Conservation (phyloP, 495 filamentous ascomycete species). For the Letharia columbiana region DNA sequence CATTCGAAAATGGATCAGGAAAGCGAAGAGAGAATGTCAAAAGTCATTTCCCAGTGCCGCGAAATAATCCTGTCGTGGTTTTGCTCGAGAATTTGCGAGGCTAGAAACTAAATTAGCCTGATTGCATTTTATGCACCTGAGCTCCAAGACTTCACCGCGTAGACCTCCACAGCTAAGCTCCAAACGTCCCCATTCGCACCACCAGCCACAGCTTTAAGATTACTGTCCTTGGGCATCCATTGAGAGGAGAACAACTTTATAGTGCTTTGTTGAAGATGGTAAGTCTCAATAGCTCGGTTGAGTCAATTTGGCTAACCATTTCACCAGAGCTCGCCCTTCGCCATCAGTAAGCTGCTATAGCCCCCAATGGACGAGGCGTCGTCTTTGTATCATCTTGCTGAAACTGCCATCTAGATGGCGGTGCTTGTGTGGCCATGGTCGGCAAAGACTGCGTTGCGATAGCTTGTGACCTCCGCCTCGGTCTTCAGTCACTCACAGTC, state of each 20-base stretch:
- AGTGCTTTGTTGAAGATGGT: constrained; percentile 11
- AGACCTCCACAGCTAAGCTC: constrained; percentile 2
- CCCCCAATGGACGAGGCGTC: background rate
- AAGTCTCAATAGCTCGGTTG: background rate
- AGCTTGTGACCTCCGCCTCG: constrained; percentile 95
- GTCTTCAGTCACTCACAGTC: constrained; percentile 90
- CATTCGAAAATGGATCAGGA: background rate
- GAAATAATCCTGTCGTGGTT: too few relatives aligned
- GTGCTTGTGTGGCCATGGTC: constrained; percentile 95
- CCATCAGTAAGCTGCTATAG: constrained; percentile 60
- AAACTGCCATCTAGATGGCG: constrained; percentile 59
- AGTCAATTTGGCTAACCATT: constrained; percentile 8
- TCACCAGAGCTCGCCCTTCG: constrained; percentile 65
- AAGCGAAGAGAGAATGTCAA: background rate
- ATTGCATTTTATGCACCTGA: background rate
- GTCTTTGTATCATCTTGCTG: constrained; percentile 23
- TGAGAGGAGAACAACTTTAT: background rate
- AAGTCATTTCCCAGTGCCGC: too few relatives aligned
- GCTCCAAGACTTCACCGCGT: constrained; percentile 4
- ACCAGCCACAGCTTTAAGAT: background rate
- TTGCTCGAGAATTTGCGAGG: background rate
- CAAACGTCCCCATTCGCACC: background rate
- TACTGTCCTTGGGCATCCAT: background rate
- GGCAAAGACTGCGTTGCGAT: constrained; percentile 99
- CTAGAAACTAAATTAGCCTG: background rate